A percentile compares a stretch with the other conserved stretches of the same genome.
Conservation (phyloP, 1,284 basidiomycete species). For the Testicularia cyperi region DNA sequence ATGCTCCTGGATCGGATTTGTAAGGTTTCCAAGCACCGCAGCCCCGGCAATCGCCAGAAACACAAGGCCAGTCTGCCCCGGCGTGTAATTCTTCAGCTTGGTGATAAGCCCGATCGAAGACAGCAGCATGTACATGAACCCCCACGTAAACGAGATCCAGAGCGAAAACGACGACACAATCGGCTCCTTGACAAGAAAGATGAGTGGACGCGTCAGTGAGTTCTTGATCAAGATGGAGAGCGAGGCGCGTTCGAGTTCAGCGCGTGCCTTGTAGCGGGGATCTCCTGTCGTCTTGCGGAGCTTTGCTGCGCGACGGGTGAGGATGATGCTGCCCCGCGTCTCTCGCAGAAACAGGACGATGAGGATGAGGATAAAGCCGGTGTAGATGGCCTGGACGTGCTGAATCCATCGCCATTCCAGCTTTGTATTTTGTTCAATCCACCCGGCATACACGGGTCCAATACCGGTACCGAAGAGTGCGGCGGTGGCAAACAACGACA, state of each 20-base stretch:
- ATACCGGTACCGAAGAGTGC: slow-evolving; percentile 67
- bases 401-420: slow-evolving; percentile 79
- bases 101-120: slow-evolving; percentile 58
- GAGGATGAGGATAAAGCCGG: slow-evolving; percentile 28
- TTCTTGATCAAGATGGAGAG: slow-evolving; percentile 68
- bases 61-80: slow-evolving; percentile 62
- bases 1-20: slow-evolving; percentile 63
- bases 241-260: slow-evolving; percentile 69
- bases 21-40: slow-evolving; percentile 67
- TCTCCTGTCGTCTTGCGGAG: slow-evolving; percentile 65
- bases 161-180: slow-evolving; percentile 67
- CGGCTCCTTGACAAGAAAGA: slow-evolving; percentile 68
- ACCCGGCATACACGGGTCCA: slow-evolving; percentile 70
- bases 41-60: slow-evolving; percentile 41
- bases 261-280: slow-evolving; percentile 67
- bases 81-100: slow-evolving; percentile 68
- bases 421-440: slow-evolving; percentile 69
- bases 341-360: slow-evolving; percentile 56
- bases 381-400: slow-evolving; percentile 66
- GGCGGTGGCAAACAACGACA: slow-evolving; percentile 61
- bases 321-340: slow-evolving; percentile 61
- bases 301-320: slow-evolving; percentile 58
- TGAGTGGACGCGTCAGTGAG: slow-evolving; percentile 70
- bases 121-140: slow-evolving; percentile 70
- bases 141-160: slow-evolving; percentile 66